Percentiles rank a stretch among this genome's conserved stretches.
Conservation (phyloP, 768 basidiomycete species). For the Coprinellus micaceus region DNA sequence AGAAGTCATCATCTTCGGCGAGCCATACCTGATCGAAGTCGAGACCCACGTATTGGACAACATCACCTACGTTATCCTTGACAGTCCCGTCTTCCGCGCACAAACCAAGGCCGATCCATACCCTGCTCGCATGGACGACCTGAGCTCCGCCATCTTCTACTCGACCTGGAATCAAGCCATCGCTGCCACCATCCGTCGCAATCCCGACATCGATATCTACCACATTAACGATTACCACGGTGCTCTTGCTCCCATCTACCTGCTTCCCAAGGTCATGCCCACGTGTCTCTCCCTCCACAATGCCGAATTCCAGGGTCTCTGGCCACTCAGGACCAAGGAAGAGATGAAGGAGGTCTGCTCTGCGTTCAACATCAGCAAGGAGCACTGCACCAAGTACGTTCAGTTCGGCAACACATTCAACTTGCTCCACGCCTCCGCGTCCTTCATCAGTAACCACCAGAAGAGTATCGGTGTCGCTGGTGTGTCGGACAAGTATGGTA, state of each 20-base stretch:
- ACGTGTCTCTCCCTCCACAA: slow-evolving; percentile 92
- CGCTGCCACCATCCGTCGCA: slow-evolving; percentile 82
- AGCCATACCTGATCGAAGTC: slow-evolving; percentile 93
- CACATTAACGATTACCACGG: slow-evolving; percentile 96
- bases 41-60: slow-evolving; percentile 92
- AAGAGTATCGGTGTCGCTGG: slow-evolving; percentile 93
- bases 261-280: slow-evolving; percentile 87
- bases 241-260: slow-evolving; percentile 85
- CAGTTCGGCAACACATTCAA: slow-evolving; percentile 99
- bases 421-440: slow-evolving; percentile 87
- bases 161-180: slow-evolving; percentile 98
- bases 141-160: slow-evolving; percentile 95
- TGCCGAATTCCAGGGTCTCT: slow-evolving; percentile 95
- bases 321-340: slow-evolving; percentile 94
- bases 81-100: slow-evolving; percentile 94
- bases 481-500: slow-evolving; percentile 97
- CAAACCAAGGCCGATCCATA: slow-evolving; percentile 96
- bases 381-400: slow-evolving; percentile 93
- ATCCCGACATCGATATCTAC: slow-evolving; percentile 87
- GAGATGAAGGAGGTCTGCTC: slow-evolving; percentile 99
- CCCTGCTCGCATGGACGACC: slow-evolving; percentile 95
- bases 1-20: slow-evolving; percentile 94
- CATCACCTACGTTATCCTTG: slow-evolving; percentile 91
- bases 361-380: slow-evolving; percentile 96
- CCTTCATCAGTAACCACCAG: slow-evolving; percentile 89